Percentiles rank a stretch among this genome's conserved stretches.
Conservation (phyloP, 495 filamentous ascomycete genomes). For the Rostrohypoxylon terebratum region DNA sequence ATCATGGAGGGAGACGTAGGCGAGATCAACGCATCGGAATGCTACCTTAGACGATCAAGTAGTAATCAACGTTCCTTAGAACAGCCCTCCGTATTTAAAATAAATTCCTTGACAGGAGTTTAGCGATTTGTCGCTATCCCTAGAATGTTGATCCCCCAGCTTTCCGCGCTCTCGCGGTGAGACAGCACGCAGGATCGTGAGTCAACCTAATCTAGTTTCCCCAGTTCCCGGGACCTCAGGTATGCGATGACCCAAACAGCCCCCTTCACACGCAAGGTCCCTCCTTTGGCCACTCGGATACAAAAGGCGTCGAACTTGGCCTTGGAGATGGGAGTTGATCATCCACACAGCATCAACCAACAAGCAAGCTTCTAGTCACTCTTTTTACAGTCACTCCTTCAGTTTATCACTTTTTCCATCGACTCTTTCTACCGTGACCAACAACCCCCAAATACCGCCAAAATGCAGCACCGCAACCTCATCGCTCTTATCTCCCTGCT, state of each 20-base stretch:
- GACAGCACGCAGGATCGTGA: conserved; percentile 30
- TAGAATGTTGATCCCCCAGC: conserved; percentile 24
- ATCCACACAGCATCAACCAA: conserved; percentile 23
- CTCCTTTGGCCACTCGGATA: conserved; percentile 7
- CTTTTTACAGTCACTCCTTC: conserved; percentile 38
- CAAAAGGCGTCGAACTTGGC: conserved; percentile 24
- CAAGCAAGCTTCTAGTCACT: conserved; percentile 28
- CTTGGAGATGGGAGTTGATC: neutral
- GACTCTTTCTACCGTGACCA: neutral
- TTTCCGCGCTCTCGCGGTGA: conserved; percentile 2
- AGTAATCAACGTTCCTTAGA: conserved; percentile 13
- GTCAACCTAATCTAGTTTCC: conserved; percentile 26
- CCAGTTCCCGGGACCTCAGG: conserved; percentile 30
- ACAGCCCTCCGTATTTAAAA: conserved; percentile 5
- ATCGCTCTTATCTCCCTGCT: conserved; percentile 38
- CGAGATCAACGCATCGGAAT: conserved; percentile 8
- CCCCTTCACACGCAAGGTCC: neutral
- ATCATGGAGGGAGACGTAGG: neutral
- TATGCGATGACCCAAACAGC: conserved; percentile 19
- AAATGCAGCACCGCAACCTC: conserved; percentile 42
- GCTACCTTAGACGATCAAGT: neutral
- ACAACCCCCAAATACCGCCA: neutral
- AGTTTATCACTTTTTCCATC: neutral
- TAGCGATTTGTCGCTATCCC: conserved; percentile 2
- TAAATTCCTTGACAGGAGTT: conserved; percentile 30